Evolutionary conservation across 768 basidiomycete genomes (phyloP).

Genomic region (Amylocystis lapponica): DNA sequence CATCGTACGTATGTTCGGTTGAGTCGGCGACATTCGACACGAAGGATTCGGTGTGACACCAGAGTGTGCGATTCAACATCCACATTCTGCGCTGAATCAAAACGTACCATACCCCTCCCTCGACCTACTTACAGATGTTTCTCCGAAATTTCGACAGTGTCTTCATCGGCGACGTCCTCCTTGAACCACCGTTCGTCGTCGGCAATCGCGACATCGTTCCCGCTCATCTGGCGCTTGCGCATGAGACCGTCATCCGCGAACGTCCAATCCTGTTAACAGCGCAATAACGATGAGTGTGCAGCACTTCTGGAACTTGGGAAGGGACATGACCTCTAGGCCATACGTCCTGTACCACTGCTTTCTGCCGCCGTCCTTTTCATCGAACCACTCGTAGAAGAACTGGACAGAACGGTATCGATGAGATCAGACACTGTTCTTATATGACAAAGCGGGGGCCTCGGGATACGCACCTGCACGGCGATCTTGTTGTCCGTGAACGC

Average conservation of each 20-base stretch:
- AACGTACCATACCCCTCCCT: too few species aligned
- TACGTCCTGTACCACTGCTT: slow-evolving; percentile 42
- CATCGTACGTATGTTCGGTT: too few species aligned
- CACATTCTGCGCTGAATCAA: too few species aligned
- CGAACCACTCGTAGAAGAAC: slow-evolving; percentile 44
- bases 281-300: not conserved
- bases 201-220: slow-evolving; percentile 39
- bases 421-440: not conserved
- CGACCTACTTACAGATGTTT: slow-evolving; percentile 13
- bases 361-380: slow-evolving; percentile 29
- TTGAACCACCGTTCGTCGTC: slow-evolving; percentile 49
- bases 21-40: too few species aligned
- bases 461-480: slow-evolving; percentile 39
- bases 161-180: slow-evolving; percentile 35
- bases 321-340: slow-evolving; percentile 35
- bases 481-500: slow-evolving; percentile 50
- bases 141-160: slow-evolving; percentile 31
- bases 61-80: too few species aligned
- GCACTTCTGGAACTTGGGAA: not conserved
- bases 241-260: slow-evolving; percentile 46
- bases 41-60: too few species aligned
- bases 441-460: not conserved
- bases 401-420: slow-evolving; percentile 6
- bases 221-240: slow-evolving; percentile 49
- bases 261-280: slow-evolving; percentile 43